These are phyloP conservation scores for Phanerochaete sordida DNA, from an alignment of 768 basidiomycete genomes.

Conservation along the genomic window DNA sequence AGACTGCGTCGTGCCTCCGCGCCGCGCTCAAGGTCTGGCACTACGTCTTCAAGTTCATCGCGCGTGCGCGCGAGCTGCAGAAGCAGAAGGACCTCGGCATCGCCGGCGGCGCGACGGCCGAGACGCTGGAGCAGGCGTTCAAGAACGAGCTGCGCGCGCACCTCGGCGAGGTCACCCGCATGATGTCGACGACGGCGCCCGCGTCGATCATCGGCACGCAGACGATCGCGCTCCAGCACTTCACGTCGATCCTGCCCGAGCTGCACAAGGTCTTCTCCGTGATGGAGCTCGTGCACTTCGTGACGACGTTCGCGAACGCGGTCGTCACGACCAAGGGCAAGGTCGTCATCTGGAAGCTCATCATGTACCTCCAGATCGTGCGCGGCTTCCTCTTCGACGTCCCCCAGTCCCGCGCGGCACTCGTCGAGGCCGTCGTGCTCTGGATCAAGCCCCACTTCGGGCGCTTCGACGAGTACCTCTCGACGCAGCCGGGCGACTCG, in stretches of 20 bases:
- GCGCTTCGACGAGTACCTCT: conserved; percentile 78
- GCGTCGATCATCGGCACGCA: conserved; percentile 94
- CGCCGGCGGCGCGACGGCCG: conserved; percentile 77
- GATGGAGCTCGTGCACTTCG: conserved; percentile 83
- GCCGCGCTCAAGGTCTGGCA: conserved; percentile 96
- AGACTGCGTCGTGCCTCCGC: conserved; percentile 75
- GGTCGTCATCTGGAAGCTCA: conserved; percentile 89
- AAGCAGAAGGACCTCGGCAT: conserved; percentile 76
- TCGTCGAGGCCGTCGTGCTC: conserved; percentile 84
- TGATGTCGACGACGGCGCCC: conserved; percentile 82
- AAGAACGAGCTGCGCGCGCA: conserved; percentile 79
- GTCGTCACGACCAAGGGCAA: conserved; percentile 77
- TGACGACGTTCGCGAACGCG: conserved; percentile 84
- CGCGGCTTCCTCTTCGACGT: conserved; percentile 87
- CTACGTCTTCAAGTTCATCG: conserved; percentile 93
- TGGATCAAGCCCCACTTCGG: conserved; percentile 98
- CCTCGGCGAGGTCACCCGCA: conserved; percentile 74
- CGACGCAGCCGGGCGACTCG: conserved; percentile 59
- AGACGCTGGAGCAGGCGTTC: conserved; percentile 82
- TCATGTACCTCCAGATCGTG: conserved; percentile 91
- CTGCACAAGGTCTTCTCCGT: conserved; percentile 76
- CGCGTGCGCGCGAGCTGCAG: conserved; percentile 85
- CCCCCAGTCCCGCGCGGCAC: conserved; percentile 66
- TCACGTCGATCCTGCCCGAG: conserved; percentile 88
- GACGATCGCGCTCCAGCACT: conserved; percentile 90